A percentile compares a stretch with the other conserved stretches of the same genome.
These are phyloP conservation scores for Pyrus hybrid DNA, from an alignment of 331 rosid genomes.

Conservation along the genomic window DNA sequence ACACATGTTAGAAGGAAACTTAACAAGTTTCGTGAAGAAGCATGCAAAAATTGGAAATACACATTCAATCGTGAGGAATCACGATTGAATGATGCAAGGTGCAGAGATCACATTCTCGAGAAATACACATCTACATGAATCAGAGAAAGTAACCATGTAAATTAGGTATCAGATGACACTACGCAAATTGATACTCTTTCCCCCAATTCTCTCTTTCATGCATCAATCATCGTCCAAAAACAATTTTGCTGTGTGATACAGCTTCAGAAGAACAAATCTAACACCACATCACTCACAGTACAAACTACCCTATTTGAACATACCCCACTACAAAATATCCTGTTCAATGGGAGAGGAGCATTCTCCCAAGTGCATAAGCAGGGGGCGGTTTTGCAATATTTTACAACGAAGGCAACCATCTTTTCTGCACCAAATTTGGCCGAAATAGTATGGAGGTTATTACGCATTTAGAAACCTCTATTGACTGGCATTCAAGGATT, in stretches of 20 bases:
- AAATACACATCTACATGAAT: background rate
- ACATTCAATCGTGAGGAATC: background rate
- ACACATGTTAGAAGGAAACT: background rate
- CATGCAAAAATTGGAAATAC: background rate
- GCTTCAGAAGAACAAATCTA: background rate
- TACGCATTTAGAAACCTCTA: background rate
- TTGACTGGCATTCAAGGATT: background rate
- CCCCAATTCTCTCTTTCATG: too few relatives aligned
- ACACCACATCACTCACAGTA: background rate
- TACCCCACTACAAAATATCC: background rate
- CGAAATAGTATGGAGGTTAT: background rate
- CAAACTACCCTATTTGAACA: background rate
- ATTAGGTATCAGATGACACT: too few relatives aligned
- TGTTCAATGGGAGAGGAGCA: background rate
- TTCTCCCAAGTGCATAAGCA: background rate
- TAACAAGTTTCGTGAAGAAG: background rate
- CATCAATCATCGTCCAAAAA: background rate
- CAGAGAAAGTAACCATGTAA: background rate
- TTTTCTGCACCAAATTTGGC: background rate
- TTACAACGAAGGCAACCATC: background rate
- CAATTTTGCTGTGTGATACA: too few relatives aligned
- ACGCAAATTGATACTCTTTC: background rate
- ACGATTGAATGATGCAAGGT: background rate
- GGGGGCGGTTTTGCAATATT: background rate
- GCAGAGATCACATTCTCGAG: background rate